These are phyloP conservation scores for Komagataella pastoris DNA, from an alignment of 805 yeast genomes.

Conservation along the genomic window DNA sequence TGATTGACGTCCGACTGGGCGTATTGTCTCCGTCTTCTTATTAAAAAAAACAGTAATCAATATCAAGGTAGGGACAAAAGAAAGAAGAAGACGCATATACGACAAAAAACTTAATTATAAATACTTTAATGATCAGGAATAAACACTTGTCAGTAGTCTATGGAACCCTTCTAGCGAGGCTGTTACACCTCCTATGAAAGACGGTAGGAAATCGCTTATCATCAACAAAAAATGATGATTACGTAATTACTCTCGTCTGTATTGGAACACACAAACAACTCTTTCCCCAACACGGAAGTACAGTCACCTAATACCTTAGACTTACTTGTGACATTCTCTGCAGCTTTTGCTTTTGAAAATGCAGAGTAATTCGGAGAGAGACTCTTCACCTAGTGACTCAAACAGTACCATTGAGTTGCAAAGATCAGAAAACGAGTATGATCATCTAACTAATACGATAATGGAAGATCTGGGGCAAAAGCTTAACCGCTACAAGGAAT, in stretches of 20 bases:
- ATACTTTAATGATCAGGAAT: background rate
- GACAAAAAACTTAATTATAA: background rate
- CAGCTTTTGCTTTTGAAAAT: background rate
- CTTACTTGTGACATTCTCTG: background rate
- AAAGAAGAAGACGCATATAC: background rate
- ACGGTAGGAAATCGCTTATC: background rate
- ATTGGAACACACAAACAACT: background rate
- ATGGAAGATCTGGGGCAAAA: background rate
- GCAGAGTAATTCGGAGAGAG: background rate
- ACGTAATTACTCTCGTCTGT: background rate
- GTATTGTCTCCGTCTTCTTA: background rate
- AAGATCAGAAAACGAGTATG: background rate
- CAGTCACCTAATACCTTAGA: background rate
- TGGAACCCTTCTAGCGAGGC: too few species aligned
- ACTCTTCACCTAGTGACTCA: background rate
- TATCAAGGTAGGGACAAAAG: background rate
- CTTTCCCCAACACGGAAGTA: background rate
- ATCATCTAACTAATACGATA: background rate
- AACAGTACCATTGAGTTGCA: background rate
- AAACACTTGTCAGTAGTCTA: background rate
- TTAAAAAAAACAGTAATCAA: background rate
- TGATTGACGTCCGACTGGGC: background rate
- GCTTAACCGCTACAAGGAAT: background rate
- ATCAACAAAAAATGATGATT: background rate
- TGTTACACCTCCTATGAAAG: background rate